Percentiles rank a stretch among this genome's conserved stretches.
These are phyloP conservation scores for Pseudogymnoascus sp. DNA, from an alignment of 2,329 filamentous ascomycete genomes.

Conservation along the genomic window DNA sequence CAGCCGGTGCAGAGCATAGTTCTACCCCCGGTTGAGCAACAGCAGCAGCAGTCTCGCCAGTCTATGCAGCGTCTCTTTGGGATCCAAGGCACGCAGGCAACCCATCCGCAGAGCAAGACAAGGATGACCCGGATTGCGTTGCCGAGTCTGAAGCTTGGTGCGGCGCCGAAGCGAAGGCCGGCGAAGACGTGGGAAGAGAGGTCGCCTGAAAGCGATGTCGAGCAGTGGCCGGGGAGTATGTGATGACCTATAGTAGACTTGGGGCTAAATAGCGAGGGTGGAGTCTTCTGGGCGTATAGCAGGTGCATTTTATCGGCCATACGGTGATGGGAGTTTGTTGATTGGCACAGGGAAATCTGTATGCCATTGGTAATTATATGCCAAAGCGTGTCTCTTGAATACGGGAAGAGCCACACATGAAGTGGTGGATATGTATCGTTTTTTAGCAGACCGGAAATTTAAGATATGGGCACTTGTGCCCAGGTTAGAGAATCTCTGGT, in stretches of 20 bases:
- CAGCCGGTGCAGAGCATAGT: background rate
- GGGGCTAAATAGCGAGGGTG: background rate
- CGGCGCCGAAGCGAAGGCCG: background rate
- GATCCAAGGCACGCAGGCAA: background rate
- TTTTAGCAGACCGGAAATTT: background rate
- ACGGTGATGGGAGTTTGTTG: background rate
- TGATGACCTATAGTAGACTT: background rate
- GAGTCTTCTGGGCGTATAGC: background rate
- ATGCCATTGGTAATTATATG: background rate
- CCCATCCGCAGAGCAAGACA: background rate
- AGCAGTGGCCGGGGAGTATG: conserved; percentile 8
- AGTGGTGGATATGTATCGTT: background rate
- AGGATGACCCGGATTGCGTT: background rate
- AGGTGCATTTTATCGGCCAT: conserved; percentile 1
- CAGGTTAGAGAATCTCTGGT: background rate
- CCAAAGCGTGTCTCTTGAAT: background rate
- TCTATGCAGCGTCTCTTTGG: conserved; percentile 2
- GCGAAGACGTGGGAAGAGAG: background rate
- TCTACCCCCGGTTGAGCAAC: background rate
- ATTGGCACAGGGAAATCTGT: background rate
- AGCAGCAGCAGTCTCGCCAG: background rate
- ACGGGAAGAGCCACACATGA: background rate
- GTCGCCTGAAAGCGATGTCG: background rate
- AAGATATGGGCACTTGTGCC: background rate
- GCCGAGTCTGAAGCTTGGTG: background rate